phyloP scores from a whole-genome alignment of 2,329 filamentous ascomycete genomes.

The Teratosphaeria viscida region DNA sequence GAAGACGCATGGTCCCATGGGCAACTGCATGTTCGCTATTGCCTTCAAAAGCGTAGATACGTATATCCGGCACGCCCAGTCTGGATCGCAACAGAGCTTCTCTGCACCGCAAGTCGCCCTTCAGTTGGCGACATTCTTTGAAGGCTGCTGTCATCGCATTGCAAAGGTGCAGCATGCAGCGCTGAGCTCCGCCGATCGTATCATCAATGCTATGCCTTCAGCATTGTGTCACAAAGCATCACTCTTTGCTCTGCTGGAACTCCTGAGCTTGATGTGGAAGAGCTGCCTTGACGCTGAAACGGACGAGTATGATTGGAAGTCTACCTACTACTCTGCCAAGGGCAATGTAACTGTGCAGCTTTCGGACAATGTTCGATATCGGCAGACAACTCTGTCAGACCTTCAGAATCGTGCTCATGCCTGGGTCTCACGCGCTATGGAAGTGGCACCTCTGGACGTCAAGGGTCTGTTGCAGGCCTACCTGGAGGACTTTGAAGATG shows the following conservation, averaged over 20 bases:
- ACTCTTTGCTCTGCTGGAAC: slow-evolving; percentile 82
- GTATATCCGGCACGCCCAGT: slow-evolving; percentile 67
- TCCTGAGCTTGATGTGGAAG: slow-evolving; percentile 88
- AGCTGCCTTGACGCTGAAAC: slow-evolving; percentile 91
- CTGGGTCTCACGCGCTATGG: slow-evolving; percentile 74
- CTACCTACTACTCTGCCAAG: slow-evolving; percentile 65
- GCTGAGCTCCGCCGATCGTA: slow-evolving; percentile 69
- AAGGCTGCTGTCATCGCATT: slow-evolving; percentile 86
- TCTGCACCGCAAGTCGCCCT: slow-evolving; percentile 85
- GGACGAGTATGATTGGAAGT: slow-evolving; percentile 81
- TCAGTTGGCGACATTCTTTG: slow-evolving; percentile 77
- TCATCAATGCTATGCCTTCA: slow-evolving; percentile 76
- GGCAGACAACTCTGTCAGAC: slow-evolving; percentile 65
- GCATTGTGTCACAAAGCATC: slow-evolving; percentile 82
- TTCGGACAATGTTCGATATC: slow-evolving; percentile 83
- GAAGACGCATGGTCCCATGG: slow-evolving; percentile 45
- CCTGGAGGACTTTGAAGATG: slow-evolving; percentile 86
- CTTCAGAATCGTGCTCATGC: slow-evolving; percentile 65
- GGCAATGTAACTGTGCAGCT: slow-evolving; percentile 76
- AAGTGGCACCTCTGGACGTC: slow-evolving; percentile 80
- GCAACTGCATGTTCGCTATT: slow-evolving; percentile 53
- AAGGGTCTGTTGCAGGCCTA: slow-evolving; percentile 96
- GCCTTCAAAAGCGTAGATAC: slow-evolving; percentile 62
- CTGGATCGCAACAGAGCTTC: slow-evolving; percentile 62
- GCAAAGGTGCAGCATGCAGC: slow-evolving; percentile 84